Evolutionary conservation across 495 filamentous ascomycete genomes (phyloP), one percentile per base, ranked within the genome.

Genomic region (Talaromyces ruber): DNA sequence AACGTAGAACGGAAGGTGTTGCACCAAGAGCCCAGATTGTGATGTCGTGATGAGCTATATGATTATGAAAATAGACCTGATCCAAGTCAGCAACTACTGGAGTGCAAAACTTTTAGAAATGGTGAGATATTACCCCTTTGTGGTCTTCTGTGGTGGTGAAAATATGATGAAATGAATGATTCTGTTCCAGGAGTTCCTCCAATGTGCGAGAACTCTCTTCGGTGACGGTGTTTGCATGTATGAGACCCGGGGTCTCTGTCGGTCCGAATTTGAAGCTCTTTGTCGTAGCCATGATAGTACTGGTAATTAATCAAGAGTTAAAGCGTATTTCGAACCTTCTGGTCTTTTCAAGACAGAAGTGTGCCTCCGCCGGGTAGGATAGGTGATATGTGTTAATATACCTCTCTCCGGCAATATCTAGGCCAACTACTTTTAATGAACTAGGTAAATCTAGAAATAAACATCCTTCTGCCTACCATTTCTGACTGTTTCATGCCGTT

Each of bases 11-110:
- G 4, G 22, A 14, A 16, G 58, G 39, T 25, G 37, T 28, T 14
- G 58, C 58, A 39, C 58, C 58, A 21, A 60, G 58, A 29, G 58
- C 58, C 58, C 58, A 60, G 25, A 60, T 18, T 14, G 58, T 52
- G 9, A 60, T 26, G 18, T 25, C 58, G 28, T 60, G 58, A 29
- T 60, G 58, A 21, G 34, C 47, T 11, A 60, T 60, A 29, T 60
- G 58, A 22, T 60, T 60, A 52, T 60, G 58, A 25, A 60, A 34
- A 32, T 60, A 60, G 18, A 52, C 37, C 58, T 60, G 21, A 34
- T 50, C 28, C 8, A 34, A 34, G 32, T 22, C 56, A 56, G 24
- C 34, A 18, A 22, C 26, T 37, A 18, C 21, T 14, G 7, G 4
- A 50, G 25, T 39, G n/a, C 2, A 4, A 29, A 24, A n/a, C 16